Evolutionary conservation across 768 basidiomycete genomes (phyloP), one percentile per base, ranked within the genome.

Genomic region (Hygrocybe punicea): DNA sequence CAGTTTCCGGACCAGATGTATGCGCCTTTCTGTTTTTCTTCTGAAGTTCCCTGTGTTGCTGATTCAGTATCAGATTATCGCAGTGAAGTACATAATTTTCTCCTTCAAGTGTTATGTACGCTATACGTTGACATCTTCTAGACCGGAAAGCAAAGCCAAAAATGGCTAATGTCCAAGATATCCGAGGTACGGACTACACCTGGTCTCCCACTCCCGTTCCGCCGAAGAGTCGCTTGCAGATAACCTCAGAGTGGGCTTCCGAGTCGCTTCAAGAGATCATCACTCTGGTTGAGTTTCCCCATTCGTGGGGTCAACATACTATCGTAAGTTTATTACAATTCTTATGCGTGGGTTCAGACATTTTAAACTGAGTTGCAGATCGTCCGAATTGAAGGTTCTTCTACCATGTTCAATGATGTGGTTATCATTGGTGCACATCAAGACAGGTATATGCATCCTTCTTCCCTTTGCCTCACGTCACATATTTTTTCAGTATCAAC

Each of bases 301-400:
- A 95, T 68, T 71, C 82, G 2, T 94, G 93, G 94, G 86, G 85
- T 9, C 94, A 98, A 78, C 86, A 89, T 70, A 81, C 82, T 52
- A 84, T 91, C 59, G 85, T 88, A 66, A 58, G 84, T 69, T 34
- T 42, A 39, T 25, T 19, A 54, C n/a, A 50, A 17, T 40, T 24
- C 16, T 21, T 44, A 7, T 58, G 54, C 47, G 11, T 21, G 17
- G 14, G 8, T 23, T 52, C 14, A 35, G 29, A 8, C 8, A 17
- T n/a, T 40, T 39, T 59, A 62, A 24, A 60, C 44, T 46, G 36
- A 51, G 37, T 58, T 11, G 52, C 63, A 92, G 90, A 84, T 94
- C 63, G 78, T 84, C 48, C 81, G 82, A 65, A 88, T 94, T 66
- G 83, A 85, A 65, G 91, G 92, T 52, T 82, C 87, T 21, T 84